Conservation (phyloP, 78 protist species). For the Dictyostelium brefeldianum region DNA sequence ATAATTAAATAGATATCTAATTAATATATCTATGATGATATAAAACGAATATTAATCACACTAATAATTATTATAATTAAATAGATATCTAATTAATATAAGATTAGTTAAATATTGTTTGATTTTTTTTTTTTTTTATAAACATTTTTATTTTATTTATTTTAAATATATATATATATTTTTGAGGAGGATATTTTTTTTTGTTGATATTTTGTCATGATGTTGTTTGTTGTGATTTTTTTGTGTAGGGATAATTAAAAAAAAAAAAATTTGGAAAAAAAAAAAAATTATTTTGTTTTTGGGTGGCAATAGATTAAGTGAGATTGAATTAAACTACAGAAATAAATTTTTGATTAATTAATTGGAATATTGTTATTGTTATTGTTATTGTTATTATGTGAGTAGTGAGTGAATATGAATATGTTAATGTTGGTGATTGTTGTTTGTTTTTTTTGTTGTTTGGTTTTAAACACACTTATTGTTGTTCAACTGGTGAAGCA, state of each 20-base stretch:
- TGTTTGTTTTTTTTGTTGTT: not conserved
- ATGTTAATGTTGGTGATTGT: too few relatives aligned
- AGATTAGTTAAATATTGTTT: too few relatives aligned
- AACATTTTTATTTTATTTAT: too few relatives aligned
- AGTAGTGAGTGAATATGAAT: too few relatives aligned
- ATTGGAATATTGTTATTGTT: not conserved
- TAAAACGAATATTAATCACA: too few relatives aligned
- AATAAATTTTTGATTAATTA: not conserved
- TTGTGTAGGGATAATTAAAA: not conserved
- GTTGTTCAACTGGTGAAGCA: conserved; percentile 28
- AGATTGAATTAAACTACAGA: not conserved
- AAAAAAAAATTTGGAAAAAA: not conserved
- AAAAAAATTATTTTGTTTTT: not conserved
- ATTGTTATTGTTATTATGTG: not conserved
- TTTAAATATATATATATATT: too few relatives aligned
- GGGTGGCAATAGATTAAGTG: not conserved
- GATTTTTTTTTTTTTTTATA: too few relatives aligned
- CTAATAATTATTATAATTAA: too few relatives aligned
- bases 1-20: too few relatives aligned
- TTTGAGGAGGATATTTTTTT: not conserved
- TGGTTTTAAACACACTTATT: not conserved
- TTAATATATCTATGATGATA: too few relatives aligned
- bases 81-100: too few relatives aligned
- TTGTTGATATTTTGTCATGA: too few relatives aligned
- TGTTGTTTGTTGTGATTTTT: not conserved